phyloP scores from a whole-genome alignment of 2,329 filamentous ascomycete species.

The Penicillium olsonii region DNA sequence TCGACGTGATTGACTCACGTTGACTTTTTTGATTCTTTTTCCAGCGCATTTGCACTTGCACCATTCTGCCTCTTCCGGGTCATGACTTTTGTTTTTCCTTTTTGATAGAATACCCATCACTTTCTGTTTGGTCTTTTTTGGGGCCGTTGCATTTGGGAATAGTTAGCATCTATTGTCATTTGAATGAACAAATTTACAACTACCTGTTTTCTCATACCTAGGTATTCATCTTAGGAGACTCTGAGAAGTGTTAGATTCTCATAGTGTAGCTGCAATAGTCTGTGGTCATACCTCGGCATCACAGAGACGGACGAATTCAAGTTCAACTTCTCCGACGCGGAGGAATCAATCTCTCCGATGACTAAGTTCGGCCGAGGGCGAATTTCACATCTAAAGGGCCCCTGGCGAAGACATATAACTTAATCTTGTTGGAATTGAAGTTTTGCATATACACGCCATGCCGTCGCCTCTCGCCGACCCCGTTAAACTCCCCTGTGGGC shows the following conservation, averaged over 20 bases:
- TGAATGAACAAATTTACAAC: slow-evolving; percentile 7
- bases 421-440: no score
- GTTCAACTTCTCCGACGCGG: not conserved
- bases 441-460: slow-evolving; percentile 15
- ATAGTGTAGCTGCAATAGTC: no score
- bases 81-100: not conserved
- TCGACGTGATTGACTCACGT: slow-evolving; percentile 17
- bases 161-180: slow-evolving; percentile 2
- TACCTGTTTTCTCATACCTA: no score
- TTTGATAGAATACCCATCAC: slow-evolving; percentile 11
- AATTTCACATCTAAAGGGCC: no score
- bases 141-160: slow-evolving; percentile 11
- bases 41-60: slow-evolving; percentile 18
- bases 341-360: slow-evolving; percentile 19
- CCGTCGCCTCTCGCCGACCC: slow-evolving; percentile 41
- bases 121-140: not conserved
- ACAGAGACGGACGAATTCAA: slow-evolving; percentile 6
- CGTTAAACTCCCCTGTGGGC: slow-evolving; percentile 56
- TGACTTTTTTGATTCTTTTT: slow-evolving; percentile 12
- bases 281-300: no score
- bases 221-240: no score
- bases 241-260: no score
- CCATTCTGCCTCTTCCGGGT: slow-evolving; percentile 8
- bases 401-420: no score
- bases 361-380: slow-evolving; percentile 9